phyloP scores from a whole-genome alignment of 768 basidiomycete genomes.

The Podaxis pistillaris region DNA sequence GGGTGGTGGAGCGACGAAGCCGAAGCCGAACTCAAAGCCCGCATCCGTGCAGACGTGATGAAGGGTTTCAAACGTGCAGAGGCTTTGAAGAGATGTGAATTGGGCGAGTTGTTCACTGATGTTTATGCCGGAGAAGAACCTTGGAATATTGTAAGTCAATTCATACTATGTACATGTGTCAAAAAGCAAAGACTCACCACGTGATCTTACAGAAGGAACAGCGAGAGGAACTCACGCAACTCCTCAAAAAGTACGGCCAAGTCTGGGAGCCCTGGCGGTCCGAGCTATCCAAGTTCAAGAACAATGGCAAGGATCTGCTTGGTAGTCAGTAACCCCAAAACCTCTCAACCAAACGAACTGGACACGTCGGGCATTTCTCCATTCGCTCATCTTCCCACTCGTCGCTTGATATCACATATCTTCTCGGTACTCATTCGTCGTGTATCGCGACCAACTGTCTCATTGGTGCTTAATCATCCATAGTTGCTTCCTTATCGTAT shows the following conservation, averaged over 20 bases:
- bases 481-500: not conserved
- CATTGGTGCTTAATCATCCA: not conserved
- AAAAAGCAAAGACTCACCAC: not conserved
- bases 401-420: not conserved
- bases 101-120: conserved; percentile 84
- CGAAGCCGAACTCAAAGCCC: conserved; percentile 69
- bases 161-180: not conserved
- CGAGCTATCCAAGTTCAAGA: conserved; percentile 75
- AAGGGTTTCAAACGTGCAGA: conserved; percentile 79
- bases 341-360: not conserved
- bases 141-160: conserved; percentile 71
- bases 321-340: conserved; percentile 14
- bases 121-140: conserved; percentile 85
- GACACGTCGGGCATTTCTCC: not conserved
- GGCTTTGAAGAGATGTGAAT: conserved; percentile 57
- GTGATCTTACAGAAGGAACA: conserved; percentile 66
- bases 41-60: conserved; percentile 73
- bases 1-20: conserved; percentile 83
- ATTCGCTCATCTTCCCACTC: not conserved
- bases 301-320: conserved; percentile 62
- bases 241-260: conserved; percentile 85
- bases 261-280: conserved; percentile 84
- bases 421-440: not conserved
- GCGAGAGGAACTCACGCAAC: conserved; percentile 66
- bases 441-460: not conserved